Base-by-base conservation (phyloP, 805 yeast genomes). In the Starmerella lactis-condensi region DNA sequence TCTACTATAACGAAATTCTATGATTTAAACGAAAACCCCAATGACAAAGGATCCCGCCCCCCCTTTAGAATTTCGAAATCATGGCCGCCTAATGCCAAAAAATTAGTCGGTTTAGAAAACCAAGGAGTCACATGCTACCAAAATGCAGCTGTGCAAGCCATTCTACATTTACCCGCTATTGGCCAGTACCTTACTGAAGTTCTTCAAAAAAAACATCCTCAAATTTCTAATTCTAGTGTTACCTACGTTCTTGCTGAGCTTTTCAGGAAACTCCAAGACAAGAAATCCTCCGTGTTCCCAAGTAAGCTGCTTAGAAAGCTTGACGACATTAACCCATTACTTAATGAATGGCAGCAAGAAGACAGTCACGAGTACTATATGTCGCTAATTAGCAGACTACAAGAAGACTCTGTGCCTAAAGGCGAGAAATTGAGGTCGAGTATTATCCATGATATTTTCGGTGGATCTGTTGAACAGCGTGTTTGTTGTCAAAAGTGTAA, bases 311-410 rank as follows among this genome's bases (percentile, higher is more conserved):
- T 78, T 36, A 62, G 62, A 31, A 63, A 81, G 41, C 58, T 78
- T 35, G 77, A 67, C 30, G 93, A 79, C 45, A 79, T 85, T 45
- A 82, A 82, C 53, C 79, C 93, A 51, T 78, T 79, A 93, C 81
- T 83, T 93, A 72, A 82, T 27, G 89, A 74, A 51, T 83, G 93
- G 93, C 83, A 81, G 54, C 98, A 89, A 53, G 96, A 89, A 54
- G 98, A 89, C 54, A 76, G 93, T 1, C 98, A 89, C 54, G 98
- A 89, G 55, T 89, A 83, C 56, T 79, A 75, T 52, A 83, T 83
- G 95, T 78, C 93, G 9, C 59, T 83, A 38, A 65, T 83, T 64
- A 69, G 85, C 6, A 58, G 94, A 31, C 56, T 83, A 31, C 96
- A 83, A 54, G 95, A 83, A 49, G 95, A 83, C 50, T 66, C 79